Evolutionary conservation across 2,329 filamentous ascomycete genomes (phyloP), one percentile per base, ranked within the genome.

Genomic region (Coleophoma cylindrospora): DNA sequence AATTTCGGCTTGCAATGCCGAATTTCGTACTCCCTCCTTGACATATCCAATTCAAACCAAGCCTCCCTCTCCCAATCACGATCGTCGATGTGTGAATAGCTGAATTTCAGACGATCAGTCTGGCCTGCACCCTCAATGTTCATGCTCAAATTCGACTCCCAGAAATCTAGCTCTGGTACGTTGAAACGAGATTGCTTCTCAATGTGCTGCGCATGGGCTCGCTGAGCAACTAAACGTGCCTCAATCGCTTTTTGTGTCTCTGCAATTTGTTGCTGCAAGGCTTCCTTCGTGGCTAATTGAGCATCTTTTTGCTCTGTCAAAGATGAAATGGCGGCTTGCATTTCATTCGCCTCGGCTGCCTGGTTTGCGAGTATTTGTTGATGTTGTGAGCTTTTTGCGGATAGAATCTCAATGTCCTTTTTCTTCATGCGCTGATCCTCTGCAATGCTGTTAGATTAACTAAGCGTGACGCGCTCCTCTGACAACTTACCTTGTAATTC

Each of bases 361-460:
- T 94, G 89, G 64, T 89, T 90, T 48, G 81, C 76, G n/a, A 91
- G 75, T 3, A 79, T 87, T 55, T 90, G 83, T 56, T 86, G 81
- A 68, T 90, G 84, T 4, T 83, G 83, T 47, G 76, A 77, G 40
- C 81, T 81, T 63, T 89, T 89, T 63, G 86, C 78, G 52, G 86
- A 79, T 7, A 89, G 73, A 55, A 95, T 92, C 64, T 95, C 87
- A 56, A 96, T 91, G 62, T 91, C 87, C 62, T 87, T 87, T 63
- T 87, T 87, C 72, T 87, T 89, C 83, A 92, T 91, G 54, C 89
- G 86, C 66, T 95, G 85, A 69, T 95, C 89, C 82, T 96, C 91
- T 95, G 67, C 54, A n/a, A 22, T 50, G 47, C 19, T 51, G 44
- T 58, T 50, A 56, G 48, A 27, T 34, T 27, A 36, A 44, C 40